A percentile compares a stretch with the other conserved stretches of the same genome.
phyloP scores from a whole-genome alignment of 345 rosid species.

The Isatis tinctoria region DNA sequence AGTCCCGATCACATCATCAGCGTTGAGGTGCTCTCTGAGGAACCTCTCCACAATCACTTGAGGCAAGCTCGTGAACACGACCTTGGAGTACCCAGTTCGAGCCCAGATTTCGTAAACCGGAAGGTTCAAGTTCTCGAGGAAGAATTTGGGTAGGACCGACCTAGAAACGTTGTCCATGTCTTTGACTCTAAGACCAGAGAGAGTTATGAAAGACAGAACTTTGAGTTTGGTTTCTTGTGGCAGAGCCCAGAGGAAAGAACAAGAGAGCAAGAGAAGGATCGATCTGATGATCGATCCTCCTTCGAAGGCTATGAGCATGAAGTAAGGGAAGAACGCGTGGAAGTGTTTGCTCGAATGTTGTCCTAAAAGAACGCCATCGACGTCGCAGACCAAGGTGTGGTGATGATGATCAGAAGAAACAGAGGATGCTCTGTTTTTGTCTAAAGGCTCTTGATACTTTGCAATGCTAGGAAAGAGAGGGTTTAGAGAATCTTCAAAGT shows the following conservation, averaged over 20 bases:
- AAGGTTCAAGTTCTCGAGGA: conserved; percentile 67
- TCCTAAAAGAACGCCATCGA: conserved; percentile 56
- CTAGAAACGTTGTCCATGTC: conserved; percentile 57
- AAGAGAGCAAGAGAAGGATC: conserved; percentile 47
- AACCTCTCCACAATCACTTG: conserved; percentile 79
- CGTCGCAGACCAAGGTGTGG: conserved; percentile 54
- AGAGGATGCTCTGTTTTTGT: conserved; percentile 31
- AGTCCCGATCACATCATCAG: conserved; percentile 63
- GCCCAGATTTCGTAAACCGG: conserved; percentile 53
- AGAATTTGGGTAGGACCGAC: conserved; percentile 92
- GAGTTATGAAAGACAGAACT: conserved; percentile 64
- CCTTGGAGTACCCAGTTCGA: conserved; percentile 34
- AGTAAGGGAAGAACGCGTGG: conserved; percentile 71
- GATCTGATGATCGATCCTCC: conserved; percentile 82
- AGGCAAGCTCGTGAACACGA: conserved; percentile 71
- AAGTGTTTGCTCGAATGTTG: conserved; percentile 33
- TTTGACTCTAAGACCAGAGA: conserved; percentile 61
- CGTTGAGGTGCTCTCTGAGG: conserved; percentile 59
- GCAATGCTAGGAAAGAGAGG: conserved; percentile 40
- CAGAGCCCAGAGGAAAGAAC: conserved; percentile 57
- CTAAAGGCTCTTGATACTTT: conserved; percentile 31
- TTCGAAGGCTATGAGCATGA: conserved; percentile 94
- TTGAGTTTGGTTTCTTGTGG: conserved; percentile 46
- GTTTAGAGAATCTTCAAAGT: conserved; percentile 5
- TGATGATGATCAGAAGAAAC: conserved; percentile 18